Percentiles rank a stretch among this genome's conserved stretches.
These are phyloP conservation scores for Suhomyces guaymorum DNA, from an alignment of 1,139 yeast genomes.

Conservation along the genomic window DNA sequence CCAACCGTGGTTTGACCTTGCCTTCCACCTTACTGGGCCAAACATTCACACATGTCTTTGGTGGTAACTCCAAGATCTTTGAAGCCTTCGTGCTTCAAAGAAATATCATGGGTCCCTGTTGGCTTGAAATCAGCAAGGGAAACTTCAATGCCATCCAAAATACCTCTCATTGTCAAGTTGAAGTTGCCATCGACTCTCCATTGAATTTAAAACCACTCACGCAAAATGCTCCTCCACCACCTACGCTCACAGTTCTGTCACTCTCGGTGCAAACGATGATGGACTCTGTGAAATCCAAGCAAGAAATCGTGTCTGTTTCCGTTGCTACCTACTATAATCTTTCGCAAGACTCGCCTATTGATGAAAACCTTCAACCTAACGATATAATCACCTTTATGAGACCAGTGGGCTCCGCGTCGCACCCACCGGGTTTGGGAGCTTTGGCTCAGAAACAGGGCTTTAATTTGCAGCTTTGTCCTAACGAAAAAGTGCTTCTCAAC, in stretches of 20 bases:
- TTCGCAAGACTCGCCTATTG: slow-evolving; percentile 72
- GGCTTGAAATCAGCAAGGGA: slow-evolving; percentile 74
- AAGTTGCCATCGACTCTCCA: slow-evolving; percentile 60
- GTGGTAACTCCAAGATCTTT: slow-evolving; percentile 70
- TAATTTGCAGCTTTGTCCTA: slow-evolving; percentile 58
- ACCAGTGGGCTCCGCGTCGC: slow-evolving; percentile 59
- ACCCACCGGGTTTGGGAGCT: slow-evolving; percentile 74
- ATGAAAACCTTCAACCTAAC: slow-evolving; percentile 54
- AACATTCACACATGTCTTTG: slow-evolving; percentile 80
- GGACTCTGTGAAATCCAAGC: slow-evolving; percentile 70
- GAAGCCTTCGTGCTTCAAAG: slow-evolving; percentile 84
- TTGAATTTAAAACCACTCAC: slow-evolving; percentile 47
- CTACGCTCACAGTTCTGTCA: slow-evolving; percentile 64
- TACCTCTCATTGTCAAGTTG: slow-evolving; percentile 81
- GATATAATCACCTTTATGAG: slow-evolving; percentile 71
- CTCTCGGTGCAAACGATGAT: slow-evolving; percentile 78
- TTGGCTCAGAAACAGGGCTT: slow-evolving; percentile 54
- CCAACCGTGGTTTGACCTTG: slow-evolving; percentile 46
- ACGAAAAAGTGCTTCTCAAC: slow-evolving; percentile 71
- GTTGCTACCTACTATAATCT: slow-evolving; percentile 65
- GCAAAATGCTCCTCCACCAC: slow-evolving; percentile 54
- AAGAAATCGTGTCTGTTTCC: slow-evolving; percentile 85
- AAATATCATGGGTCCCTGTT: slow-evolving; percentile 95
- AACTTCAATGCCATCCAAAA: slow-evolving; percentile 61
- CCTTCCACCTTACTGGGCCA: slow-evolving; percentile 73